Base-by-base conservation (phyloP, 352 stramenopile species). In the Phytophthora ohioensis region DNA sequence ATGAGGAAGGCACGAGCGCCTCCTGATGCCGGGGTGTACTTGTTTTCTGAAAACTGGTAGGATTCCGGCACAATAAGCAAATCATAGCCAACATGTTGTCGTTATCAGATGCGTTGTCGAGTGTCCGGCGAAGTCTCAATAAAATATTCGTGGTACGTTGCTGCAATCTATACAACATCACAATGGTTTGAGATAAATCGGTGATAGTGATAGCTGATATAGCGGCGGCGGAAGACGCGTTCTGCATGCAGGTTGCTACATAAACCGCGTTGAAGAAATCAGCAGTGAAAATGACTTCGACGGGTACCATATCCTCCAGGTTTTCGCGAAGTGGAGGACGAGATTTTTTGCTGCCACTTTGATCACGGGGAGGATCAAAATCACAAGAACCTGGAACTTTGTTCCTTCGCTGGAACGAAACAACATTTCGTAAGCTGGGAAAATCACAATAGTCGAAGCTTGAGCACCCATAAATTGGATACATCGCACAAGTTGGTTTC, bases 211-310 rank as follows among this genome's bases (percentile, higher is more conserved):
- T 65, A 27, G 57, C 54, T 17, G 38, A 9, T 7, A 75, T 38
- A 2, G 67, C 48, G 5, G 30, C 5, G 1, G 36, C 30, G 0
- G 71, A 76, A 6, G 67, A 57, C 6, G 64, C 39, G 5, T 47
- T 69, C 48, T 79, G 67, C 71, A 79, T 76, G 12, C 57, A 73
- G 1, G 51, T 69, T 0, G 67, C 67, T n/a, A 79, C 21, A 34
- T 73, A 76, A 8, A 76, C 31, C 0, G 71, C 57, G 46, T 79
- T 76, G 57, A 76, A 79, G 45, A 72, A 73, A 38, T 73, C 62
- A 9, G 58, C 62, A 2, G 67, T 70, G 17, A 79, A 76, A 54
- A 79, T 76, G 10, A 69, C 67, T 12, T 62, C 61, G 2, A 57
- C 57, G 0, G 67, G 67, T 1, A 76, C 49, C 41, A 70, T 64